Percentiles rank a stretch among this genome's conserved stretches.
Evolutionary conservation across 2,329 filamentous ascomycete genomes (phyloP).

Genomic region (Claviceps digitariae): DNA sequence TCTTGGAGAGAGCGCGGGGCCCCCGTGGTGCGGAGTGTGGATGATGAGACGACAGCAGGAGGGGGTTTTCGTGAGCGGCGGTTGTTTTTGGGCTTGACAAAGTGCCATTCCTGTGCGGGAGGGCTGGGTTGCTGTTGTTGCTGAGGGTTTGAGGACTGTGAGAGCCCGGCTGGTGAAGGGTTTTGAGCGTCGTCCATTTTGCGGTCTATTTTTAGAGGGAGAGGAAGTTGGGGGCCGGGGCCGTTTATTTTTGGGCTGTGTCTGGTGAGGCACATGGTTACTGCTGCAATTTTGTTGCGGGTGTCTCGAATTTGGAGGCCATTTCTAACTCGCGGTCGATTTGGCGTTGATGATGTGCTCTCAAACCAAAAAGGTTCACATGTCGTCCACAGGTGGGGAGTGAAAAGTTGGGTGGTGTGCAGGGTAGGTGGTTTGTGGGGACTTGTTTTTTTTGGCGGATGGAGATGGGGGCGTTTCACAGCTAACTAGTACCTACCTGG

Average conservation of each 20-base stretch:
- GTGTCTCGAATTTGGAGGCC: neutral
- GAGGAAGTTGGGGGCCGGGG: neutral
- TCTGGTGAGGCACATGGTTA: neutral
- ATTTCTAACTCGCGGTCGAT: neutral
- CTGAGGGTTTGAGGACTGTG: neutral
- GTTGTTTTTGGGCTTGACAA: conserved; percentile 11
- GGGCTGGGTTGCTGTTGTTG: neutral
- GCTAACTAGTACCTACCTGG: no score
- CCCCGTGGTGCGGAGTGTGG: neutral
- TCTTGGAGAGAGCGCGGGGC: conserved; percentile 12
- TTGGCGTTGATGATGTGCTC: no score
- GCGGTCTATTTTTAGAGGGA: neutral
- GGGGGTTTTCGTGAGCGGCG: conserved; percentile 5
- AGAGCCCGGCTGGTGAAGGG: neutral
- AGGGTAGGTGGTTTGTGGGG: neutral
- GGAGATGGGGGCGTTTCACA: neutral
- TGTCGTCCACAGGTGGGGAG: no score
- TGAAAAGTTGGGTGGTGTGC: no score
- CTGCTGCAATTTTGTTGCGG: neutral
- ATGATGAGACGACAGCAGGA: conserved; percentile 4
- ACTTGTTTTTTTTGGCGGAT: neutral
- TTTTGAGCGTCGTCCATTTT: neutral
- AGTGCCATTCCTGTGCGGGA: conserved; percentile 12
- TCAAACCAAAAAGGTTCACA: neutral
- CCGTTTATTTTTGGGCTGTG: no score